phyloP scores from a whole-genome alignment of 805 yeast species.

The Wickerhamiella vanderwaltii region DNA sequence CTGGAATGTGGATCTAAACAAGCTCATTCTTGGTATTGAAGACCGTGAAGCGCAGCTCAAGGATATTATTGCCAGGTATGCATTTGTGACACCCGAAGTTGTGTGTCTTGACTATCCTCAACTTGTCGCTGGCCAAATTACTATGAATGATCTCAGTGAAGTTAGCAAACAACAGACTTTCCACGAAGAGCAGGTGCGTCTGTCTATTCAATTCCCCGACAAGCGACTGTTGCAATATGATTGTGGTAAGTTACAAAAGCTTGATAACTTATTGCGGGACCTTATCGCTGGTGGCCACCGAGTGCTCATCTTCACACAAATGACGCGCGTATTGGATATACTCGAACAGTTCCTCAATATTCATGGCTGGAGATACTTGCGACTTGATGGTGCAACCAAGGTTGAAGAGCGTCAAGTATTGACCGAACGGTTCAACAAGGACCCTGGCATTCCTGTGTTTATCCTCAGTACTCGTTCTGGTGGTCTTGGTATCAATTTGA shows the following conservation, averaged over 20 bases:
- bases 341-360: conserved; percentile 86
- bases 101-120: conserved; percentile 56
- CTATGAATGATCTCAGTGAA: background rate
- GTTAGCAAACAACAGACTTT: conserved; percentile 39
- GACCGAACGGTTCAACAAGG: conserved; percentile 86
- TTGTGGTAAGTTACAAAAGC: conserved; percentile 88
- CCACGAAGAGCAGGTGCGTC: conserved; percentile 72
- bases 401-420: conserved; percentile 91
- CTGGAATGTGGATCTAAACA: conserved; percentile 10
- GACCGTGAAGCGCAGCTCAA: conserved; percentile 31
- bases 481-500: conserved; percentile 91
- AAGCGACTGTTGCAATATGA: conserved; percentile 84
- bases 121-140: conserved; percentile 18
- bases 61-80: conserved; percentile 55
- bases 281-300: conserved; percentile 81
- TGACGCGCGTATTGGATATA: conserved; percentile 92
- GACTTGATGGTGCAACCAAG: conserved; percentile 95
- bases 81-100: conserved; percentile 79
- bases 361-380: conserved; percentile 87
- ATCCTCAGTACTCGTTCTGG: conserved; percentile 94
- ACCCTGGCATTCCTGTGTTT: conserved; percentile 75
- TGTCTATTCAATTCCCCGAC: conserved; percentile 93
- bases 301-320: conserved; percentile 91
- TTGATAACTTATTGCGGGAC: conserved; percentile 63
- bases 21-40: conserved; percentile 20